Conservation (phyloP, 208 protist species). For the Trypanosoma brucei region DNA sequence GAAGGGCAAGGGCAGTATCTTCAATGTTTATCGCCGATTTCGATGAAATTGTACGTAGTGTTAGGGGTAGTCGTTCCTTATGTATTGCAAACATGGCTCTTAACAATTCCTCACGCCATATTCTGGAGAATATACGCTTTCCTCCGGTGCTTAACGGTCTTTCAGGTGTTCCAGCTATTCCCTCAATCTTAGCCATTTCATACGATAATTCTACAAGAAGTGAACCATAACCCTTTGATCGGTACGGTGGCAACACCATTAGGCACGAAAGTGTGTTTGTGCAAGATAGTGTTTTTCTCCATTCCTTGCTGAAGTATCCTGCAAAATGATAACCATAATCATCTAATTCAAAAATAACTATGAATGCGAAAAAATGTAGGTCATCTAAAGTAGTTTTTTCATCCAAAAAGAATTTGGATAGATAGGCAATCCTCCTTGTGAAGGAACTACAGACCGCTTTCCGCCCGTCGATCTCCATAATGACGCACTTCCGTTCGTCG, state of each 20-base stretch:
- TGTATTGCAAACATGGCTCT: conserved; percentile 43
- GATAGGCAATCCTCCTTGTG: conserved; percentile 40
- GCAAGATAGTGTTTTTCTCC: conserved; percentile 44
- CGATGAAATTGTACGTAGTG: conserved; percentile 49
- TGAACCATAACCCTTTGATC: conserved; percentile 58
- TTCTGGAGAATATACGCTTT: conserved; percentile 56
- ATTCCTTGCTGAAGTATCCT: conserved; percentile 78
- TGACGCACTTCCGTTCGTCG: conserved; percentile 18
- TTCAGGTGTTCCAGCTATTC: conserved; percentile 56
- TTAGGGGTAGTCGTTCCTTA: conserved; percentile 30
- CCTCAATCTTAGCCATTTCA: conserved; percentile 57
- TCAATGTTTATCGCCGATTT: conserved; percentile 58
- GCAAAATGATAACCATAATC: conserved; percentile 72
- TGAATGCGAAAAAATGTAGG: conserved; percentile 72
- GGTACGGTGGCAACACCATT: conserved; percentile 65
- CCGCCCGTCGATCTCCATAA: conserved; percentile 67
- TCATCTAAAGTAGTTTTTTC: conserved; percentile 78
- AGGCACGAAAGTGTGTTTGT: conserved; percentile 77
- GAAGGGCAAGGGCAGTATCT: conserved; percentile 52
- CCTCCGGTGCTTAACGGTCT: conserved; percentile 54
- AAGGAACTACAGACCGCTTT: conserved; percentile 43
- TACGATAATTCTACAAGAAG: conserved; percentile 68
- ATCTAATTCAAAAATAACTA: conserved; percentile 62
- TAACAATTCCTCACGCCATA: conserved; percentile 56
- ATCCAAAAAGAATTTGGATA: conserved; percentile 55